Conservation (phyloP, 2,329 filamentous ascomycete species). For the Fusarium palustre region DNA sequence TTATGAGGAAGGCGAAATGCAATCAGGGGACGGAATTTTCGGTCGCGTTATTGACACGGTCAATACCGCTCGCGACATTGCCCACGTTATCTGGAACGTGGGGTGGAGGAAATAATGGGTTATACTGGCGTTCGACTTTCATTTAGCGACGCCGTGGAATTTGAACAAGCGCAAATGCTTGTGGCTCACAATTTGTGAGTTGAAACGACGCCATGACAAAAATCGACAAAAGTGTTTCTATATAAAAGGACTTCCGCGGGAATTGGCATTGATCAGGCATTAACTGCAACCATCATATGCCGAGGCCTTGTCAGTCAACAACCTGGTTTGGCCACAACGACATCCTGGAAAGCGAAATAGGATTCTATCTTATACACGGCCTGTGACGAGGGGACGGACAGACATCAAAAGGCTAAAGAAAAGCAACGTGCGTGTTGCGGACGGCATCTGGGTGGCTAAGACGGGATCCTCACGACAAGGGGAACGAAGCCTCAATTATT, state of each 20-base stretch:
- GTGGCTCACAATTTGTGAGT: constrained; percentile 33
- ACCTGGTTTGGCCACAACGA: constrained; percentile 4
- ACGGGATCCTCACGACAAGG: constrained; percentile 14
- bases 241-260: constrained; percentile 31
- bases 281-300: constrained; percentile 12
- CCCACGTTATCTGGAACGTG: constrained; percentile 78
- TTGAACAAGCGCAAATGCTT: constrained; percentile 37
- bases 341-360: constrained; percentile 34
- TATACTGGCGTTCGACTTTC: constrained; percentile 24
- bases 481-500: constrained; percentile 26
- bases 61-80: constrained; percentile 77
- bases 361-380: constrained; percentile 32
- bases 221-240: constrained; percentile 34
- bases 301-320: constrained; percentile 8
- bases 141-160: constrained; percentile 31
- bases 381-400: constrained; percentile 25
- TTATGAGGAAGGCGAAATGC: constrained; percentile 77
- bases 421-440: constrained; percentile 36
- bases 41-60: constrained; percentile 85
- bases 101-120: constrained; percentile 67
- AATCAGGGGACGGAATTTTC: constrained; percentile 73
- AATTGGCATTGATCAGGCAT: constrained; percentile 24
- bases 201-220: constrained; percentile 37
- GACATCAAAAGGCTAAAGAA: constrained; percentile 41
- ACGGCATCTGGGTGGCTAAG: constrained; percentile 19